Evolutionary conservation across 306 rosid genomes (phyloP).

Genomic region (Pterocarpus macrocarpus): DNA sequence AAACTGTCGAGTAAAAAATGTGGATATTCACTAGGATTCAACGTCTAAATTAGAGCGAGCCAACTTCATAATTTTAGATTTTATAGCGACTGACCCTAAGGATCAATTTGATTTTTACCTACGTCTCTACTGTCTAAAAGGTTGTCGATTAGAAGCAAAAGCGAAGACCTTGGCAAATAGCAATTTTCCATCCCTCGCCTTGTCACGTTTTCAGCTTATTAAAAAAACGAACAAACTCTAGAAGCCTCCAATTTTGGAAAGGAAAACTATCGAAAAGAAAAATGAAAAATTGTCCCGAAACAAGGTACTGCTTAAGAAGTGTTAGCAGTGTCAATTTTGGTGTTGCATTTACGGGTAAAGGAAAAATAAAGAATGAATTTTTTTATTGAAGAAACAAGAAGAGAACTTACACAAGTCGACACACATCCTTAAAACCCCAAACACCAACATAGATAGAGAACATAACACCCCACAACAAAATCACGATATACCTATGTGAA

Average conservation of each 20-base stretch:
- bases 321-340: slow-evolving; percentile 33
- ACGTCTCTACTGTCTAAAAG: no score
- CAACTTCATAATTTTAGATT: no score
- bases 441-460: slow-evolving; percentile 43
- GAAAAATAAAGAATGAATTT: slow-evolving; percentile 58
- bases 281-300: neutral
- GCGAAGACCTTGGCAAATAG: no score
- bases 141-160: no score
- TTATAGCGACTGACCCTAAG: no score
- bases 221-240: neutral
- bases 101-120: no score
- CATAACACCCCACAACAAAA: slow-evolving; percentile 47
- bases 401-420: slow-evolving; percentile 40
- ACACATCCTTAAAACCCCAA: slow-evolving; percentile 53
- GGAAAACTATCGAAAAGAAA: neutral
- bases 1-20: no score
- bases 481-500: slow-evolving; percentile 37
- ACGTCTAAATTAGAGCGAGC: no score
- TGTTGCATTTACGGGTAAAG: slow-evolving; percentile 45
- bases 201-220: no score
- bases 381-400: slow-evolving; percentile 39
- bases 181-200: no score
- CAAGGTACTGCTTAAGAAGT: slow-evolving; percentile 33
- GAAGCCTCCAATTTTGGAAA: slow-evolving; percentile 16
- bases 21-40: no score